Percentiles rank a stretch among this genome's conserved stretches.
These are phyloP conservation scores for Schizophyllum amplum DNA, from an alignment of 1,284 basidiomycete genomes.

Conservation along the genomic window DNA sequence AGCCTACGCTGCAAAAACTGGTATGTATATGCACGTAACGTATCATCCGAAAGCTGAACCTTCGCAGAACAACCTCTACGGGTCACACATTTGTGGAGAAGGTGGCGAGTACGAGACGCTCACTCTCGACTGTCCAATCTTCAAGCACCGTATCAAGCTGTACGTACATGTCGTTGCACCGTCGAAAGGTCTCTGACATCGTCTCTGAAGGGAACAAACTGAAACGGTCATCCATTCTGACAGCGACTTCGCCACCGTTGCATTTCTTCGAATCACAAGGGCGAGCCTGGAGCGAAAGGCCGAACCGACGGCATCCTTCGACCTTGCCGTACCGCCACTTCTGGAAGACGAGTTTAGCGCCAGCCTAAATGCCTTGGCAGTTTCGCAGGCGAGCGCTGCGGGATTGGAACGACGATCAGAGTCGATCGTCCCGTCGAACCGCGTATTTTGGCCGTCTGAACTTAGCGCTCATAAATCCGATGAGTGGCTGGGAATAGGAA, in stretches of 20 bases:
- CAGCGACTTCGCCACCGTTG: slow-evolving; percentile 76
- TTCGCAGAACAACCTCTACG: slow-evolving; percentile 72
- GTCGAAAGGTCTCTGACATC: slow-evolving; percentile 6
- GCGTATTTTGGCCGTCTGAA: background rate
- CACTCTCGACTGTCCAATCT: slow-evolving; percentile 86
- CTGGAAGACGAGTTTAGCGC: slow-evolving; percentile 35
- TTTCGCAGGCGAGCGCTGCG: background rate
- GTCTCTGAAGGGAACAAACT: slow-evolving; percentile 41
- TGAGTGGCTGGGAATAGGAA: slow-evolving; percentile 46
- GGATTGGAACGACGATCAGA: background rate
- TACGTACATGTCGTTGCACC: slow-evolving; percentile 33
- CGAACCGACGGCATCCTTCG: slow-evolving; percentile 1
- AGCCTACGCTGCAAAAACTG: slow-evolving; percentile 65
- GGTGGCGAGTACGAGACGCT: slow-evolving; percentile 98
- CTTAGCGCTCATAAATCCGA: slow-evolving; percentile 2
- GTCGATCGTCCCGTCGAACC: background rate
- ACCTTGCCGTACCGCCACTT: slow-evolving; percentile 37
- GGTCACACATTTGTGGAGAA: slow-evolving; percentile 93
- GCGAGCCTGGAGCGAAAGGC: slow-evolving; percentile 55
- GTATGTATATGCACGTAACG: slow-evolving; percentile 34
- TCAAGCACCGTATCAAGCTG: slow-evolving; percentile 74
- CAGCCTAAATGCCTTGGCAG: slow-evolving; percentile 18
- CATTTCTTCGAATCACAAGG: slow-evolving; percentile 73
- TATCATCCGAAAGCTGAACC: slow-evolving; percentile 4
- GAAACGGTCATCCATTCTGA: slow-evolving; percentile 73